phyloP scores from a whole-genome alignment of 306 rosid species.

The Alnus glutinosa region DNA sequence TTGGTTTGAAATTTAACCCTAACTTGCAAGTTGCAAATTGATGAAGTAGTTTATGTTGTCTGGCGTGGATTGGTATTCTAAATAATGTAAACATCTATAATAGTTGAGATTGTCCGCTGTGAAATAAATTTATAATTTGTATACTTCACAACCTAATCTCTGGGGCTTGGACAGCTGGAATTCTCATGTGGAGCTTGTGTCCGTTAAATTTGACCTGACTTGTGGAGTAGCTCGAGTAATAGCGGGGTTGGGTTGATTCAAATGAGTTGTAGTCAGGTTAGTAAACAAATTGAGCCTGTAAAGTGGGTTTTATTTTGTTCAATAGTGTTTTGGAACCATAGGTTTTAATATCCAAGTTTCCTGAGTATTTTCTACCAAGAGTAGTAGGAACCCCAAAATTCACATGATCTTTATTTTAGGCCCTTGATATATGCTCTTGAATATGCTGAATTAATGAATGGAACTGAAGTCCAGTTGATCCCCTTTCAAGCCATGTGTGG shows the following conservation, averaged over 20 bases:
- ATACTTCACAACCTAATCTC: neutral
- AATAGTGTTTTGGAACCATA: neutral
- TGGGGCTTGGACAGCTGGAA: conserved; percentile 26
- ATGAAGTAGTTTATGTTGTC: conserved; percentile 27
- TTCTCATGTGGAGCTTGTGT: conserved; percentile 27
- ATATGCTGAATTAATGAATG: neutral
- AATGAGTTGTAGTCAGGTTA: conserved; percentile 29
- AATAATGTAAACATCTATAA: conserved; percentile 20
- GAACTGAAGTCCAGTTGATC: neutral
- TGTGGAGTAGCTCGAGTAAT: conserved; percentile 20
- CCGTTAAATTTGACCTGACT: conserved; percentile 20
- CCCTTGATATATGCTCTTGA: neutral
- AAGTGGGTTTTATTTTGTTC: conserved; percentile 5
- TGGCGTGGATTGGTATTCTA: conserved; percentile 21
- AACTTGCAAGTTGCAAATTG: conserved; percentile 23
- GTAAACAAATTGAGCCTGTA: conserved; percentile 21
- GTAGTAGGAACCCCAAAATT: neutral
- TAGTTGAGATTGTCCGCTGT: conserved; percentile 25
- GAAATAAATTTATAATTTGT: conserved; percentile 1
- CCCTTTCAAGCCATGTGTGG: neutral
- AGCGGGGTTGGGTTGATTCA: conserved; percentile 34
- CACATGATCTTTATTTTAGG: neutral
- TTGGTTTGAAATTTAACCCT: conserved; percentile 15
- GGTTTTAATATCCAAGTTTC: neutral
- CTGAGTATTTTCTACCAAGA: neutral